Percentiles rank a stretch among this genome's conserved stretches.
Conservation (phyloP, 495 filamentous ascomycete species). For the Daldinia concentrica region DNA sequence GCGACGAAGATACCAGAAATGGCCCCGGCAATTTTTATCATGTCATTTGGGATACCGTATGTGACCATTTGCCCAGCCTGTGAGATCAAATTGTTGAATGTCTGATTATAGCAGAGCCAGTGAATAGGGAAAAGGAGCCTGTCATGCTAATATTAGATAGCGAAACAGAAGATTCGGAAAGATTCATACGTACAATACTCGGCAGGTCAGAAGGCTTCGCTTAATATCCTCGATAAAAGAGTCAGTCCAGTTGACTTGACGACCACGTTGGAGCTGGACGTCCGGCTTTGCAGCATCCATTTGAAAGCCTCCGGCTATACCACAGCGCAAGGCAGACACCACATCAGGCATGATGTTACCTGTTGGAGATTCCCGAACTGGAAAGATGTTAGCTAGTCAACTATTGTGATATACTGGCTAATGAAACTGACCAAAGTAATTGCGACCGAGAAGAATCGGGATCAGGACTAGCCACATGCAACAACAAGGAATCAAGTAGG, state of each 20-base stretch:
- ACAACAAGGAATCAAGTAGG: slow-evolving; percentile 57
- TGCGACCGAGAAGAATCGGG: slow-evolving; percentile 57
- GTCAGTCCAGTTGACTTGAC: slow-evolving; percentile 25
- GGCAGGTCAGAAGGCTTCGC: slow-evolving; percentile 26
- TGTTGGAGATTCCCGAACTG: slow-evolving; percentile 22
- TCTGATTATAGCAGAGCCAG: slow-evolving; percentile 49
- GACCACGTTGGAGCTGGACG: slow-evolving; percentile 15
- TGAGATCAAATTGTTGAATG: slow-evolving; percentile 61
- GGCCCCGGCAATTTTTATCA: slow-evolving; percentile 42
- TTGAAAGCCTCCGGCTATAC: slow-evolving; percentile 19
- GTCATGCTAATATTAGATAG: not conserved
- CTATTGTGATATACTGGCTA: not conserved
- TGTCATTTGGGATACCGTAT: slow-evolving; percentile 62
- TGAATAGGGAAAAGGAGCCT: slow-evolving; percentile 53
- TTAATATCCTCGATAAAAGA: slow-evolving; percentile 31
- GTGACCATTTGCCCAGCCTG: slow-evolving; percentile 63
- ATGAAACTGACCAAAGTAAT: slow-evolving; percentile 50
- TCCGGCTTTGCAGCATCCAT: slow-evolving; percentile 31
- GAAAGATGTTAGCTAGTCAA: slow-evolving; percentile 2
- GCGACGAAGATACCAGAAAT: slow-evolving; percentile 25
- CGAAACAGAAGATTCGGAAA: not conserved
- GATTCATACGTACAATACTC: slow-evolving; percentile 11
- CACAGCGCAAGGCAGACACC: slow-evolving; percentile 11
- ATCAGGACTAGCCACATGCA: slow-evolving; percentile 23
- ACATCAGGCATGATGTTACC: slow-evolving; percentile 29